phyloP scores from a whole-genome alignment of 192 early-diverging fungal species.

The Neocallimastix lanati region DNA sequence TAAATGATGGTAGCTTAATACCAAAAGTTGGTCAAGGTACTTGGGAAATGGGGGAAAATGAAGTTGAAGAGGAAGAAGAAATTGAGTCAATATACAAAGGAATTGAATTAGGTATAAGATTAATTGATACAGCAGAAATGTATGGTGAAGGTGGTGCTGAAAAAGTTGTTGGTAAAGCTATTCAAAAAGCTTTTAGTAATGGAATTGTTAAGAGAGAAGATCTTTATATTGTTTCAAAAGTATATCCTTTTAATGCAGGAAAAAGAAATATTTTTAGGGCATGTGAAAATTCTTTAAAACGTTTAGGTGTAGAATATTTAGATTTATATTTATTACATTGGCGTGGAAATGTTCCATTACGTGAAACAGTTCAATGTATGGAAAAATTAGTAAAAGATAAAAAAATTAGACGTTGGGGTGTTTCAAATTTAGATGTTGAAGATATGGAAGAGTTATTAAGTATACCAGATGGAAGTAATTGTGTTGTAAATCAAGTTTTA shows the following conservation, averaged over 20 bases:
- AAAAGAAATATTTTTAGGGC: neutral
- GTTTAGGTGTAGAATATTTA: neutral
- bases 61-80: neutral
- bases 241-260: neutral
- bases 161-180: neutral
- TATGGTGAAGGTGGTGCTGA: neutral
- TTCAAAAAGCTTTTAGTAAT: neutral
- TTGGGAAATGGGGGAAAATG: neutral
- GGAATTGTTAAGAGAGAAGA: neutral
- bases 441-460: neutral
- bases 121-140: neutral
- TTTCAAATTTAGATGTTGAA: neutral
- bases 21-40: neutral
- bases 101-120: neutral
- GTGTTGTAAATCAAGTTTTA: neutral
- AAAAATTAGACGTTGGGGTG: neutral
- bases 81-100: neutral
- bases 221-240: neutral
- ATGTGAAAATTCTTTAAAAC: neutral
- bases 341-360: neutral
- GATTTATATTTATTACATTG: neutral
- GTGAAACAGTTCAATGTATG: neutral
- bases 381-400: neutral
- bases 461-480: neutral
- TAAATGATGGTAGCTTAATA: neutral